Evolutionary conservation across 441 rosid genomes (phyloP).

Genomic region (Metrosideros polymorpha): DNA sequence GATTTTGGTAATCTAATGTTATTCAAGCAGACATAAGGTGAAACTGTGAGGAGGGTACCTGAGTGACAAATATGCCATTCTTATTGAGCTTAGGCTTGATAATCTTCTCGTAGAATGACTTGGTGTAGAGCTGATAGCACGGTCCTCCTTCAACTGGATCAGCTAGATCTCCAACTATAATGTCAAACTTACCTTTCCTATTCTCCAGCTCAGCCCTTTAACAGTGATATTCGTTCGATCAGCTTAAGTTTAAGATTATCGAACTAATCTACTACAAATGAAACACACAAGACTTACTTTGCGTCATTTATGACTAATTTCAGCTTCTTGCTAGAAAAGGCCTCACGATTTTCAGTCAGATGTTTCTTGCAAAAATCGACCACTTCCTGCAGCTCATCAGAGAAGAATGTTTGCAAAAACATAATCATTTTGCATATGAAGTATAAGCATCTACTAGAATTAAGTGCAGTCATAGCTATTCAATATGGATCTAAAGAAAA

Average conservation of each 20-base stretch:
- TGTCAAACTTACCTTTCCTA: conserved; percentile 63
- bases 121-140: conserved; percentile 92
- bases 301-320: conserved; percentile 72
- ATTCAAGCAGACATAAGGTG: background rate
- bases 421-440: background rate
- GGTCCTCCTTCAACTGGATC: conserved; percentile 98
- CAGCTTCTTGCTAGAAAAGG: conserved; percentile 65
- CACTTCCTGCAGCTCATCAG: conserved; percentile 47
- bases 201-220: conserved; percentile 74
- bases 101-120: conserved; percentile 64
- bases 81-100: conserved; percentile 71
- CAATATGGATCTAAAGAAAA: background rate
- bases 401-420: background rate
- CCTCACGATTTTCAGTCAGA: conserved; percentile 61
- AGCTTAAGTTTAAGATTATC: background rate
- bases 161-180: conserved; percentile 89
- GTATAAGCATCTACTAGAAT: background rate
- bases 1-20: background rate
- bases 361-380: conserved; percentile 67
- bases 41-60: conserved; percentile 26
- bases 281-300: conserved; percentile 34
- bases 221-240: background rate
- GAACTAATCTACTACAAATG: background rate
- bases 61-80: conserved; percentile 84
- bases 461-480: background rate